These are phyloP conservation scores for Raphidocelis subcapitata DNA, from an alignment of 139 green algal species.

Conservation along the genomic window DNA sequence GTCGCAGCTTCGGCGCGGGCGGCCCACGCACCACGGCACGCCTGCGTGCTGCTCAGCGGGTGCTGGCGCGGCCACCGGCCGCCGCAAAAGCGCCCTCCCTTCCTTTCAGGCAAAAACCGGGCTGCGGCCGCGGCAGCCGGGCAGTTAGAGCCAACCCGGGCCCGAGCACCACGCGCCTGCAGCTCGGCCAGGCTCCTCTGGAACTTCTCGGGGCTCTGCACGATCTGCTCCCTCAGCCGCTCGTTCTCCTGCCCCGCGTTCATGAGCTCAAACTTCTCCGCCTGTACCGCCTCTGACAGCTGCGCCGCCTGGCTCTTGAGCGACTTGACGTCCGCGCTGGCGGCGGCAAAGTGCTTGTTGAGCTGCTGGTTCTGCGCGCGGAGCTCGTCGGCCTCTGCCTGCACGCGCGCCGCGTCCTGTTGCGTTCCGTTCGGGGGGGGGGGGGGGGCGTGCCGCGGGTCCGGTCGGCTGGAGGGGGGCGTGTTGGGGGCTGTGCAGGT, in stretches of 20 bases:
- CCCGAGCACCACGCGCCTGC: too few species aligned
- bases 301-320: conserved; percentile 27
- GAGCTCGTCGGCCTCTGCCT: conserved; percentile 52
- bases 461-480: conserved; percentile 32
- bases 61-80: too few species aligned
- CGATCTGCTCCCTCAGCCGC: conserved; percentile 71
- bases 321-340: too few species aligned
- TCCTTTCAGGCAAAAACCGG: too few species aligned
- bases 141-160: too few species aligned
- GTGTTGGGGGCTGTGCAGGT: too few species aligned
- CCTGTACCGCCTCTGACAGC: conserved; percentile 53
- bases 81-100: too few species aligned
- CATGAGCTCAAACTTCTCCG: conserved; percentile 64
- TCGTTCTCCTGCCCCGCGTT: conserved; percentile 54
- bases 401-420: conserved; percentile 53
- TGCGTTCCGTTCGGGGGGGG: conserved; percentile 1
- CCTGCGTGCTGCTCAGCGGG: too few species aligned
- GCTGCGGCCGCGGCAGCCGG: too few species aligned
- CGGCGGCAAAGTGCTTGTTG: conserved; percentile 64
- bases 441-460: conserved; percentile 1
- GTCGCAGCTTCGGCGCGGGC: too few species aligned
- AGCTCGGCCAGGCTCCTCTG: conserved; percentile 23
- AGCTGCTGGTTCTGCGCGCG: conserved; percentile 62
- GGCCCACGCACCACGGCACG: too few species aligned
- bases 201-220: conserved; percentile 58